Evolutionary conservation across 495 filamentous ascomycete genomes (phyloP).

Genomic region (Neurospora intermedia): DNA sequence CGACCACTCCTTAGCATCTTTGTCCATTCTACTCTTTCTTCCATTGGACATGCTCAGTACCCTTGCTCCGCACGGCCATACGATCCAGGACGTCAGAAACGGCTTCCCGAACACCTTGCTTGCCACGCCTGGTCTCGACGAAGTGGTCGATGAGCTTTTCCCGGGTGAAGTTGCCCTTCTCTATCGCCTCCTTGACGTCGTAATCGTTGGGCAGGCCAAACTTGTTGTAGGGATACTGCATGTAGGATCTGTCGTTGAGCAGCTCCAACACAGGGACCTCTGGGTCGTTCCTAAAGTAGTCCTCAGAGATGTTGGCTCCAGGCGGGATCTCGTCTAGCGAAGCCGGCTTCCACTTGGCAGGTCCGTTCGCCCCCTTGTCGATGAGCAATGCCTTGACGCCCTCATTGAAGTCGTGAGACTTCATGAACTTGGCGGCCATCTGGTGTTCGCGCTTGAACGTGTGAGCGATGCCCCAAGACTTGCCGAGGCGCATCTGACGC

Average conservation of each 20-base stretch:
- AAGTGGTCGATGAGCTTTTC: slow-evolving; percentile 40
- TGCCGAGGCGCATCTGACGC: slow-evolving; percentile 64
- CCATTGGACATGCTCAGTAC: slow-evolving; percentile 30
- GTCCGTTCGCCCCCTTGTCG: slow-evolving; percentile 38
- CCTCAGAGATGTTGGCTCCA: slow-evolving; percentile 36
- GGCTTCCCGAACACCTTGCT: slow-evolving; percentile 46
- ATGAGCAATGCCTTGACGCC: slow-evolving; percentile 72
- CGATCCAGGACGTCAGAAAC: slow-evolving; percentile 47
- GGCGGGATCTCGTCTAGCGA: slow-evolving; percentile 49
- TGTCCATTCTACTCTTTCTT: slow-evolving; percentile 6
- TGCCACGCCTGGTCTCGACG: slow-evolving; percentile 29
- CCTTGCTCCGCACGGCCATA: slow-evolving; percentile 28
- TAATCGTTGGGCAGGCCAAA: slow-evolving; percentile 63
- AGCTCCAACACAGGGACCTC: slow-evolving; percentile 38
- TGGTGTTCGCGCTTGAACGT: slow-evolving; percentile 75
- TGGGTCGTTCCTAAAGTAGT: slow-evolving; percentile 47
- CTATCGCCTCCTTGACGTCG: slow-evolving; percentile 51
- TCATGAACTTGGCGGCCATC: slow-evolving; percentile 77
- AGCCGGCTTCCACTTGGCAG: slow-evolving; percentile 60
- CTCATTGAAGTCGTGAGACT: slow-evolving; percentile 72
- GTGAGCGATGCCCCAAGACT: slow-evolving; percentile 63
- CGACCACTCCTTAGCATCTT: neutral
- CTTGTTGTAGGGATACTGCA: slow-evolving; percentile 53
- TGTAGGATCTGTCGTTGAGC: slow-evolving; percentile 38
- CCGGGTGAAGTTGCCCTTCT: slow-evolving; percentile 20